These are phyloP conservation scores for Trichoderma parareesei DNA, from an alignment of 495 filamentous ascomycete species.

Conservation along the genomic window DNA sequence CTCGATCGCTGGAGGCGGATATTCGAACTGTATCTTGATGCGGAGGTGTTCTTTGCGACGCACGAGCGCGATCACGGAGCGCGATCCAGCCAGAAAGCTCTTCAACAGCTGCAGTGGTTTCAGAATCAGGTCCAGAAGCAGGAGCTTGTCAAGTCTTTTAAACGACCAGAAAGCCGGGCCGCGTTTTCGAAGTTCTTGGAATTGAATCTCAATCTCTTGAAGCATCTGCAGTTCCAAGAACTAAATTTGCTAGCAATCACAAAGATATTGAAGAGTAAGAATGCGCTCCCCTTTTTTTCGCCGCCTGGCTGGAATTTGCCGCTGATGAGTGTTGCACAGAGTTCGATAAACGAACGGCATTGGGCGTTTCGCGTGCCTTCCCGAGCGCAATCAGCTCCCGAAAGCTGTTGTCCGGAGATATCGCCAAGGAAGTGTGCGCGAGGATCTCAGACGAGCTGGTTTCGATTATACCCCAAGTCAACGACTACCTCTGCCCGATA, in stretches of 20 bases:
- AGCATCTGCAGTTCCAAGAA: slow-evolving; percentile 63
- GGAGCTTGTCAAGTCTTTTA: slow-evolving; percentile 47
- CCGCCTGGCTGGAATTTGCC: slow-evolving; percentile 10
- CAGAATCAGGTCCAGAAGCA: slow-evolving; percentile 45
- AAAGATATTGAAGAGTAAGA: slow-evolving; percentile 72
- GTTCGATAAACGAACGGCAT: slow-evolving; percentile 69
- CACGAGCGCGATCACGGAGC: slow-evolving; percentile 51
- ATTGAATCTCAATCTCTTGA: slow-evolving; percentile 56
- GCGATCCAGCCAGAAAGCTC: slow-evolving; percentile 43
- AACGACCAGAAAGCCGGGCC: slow-evolving; percentile 43
- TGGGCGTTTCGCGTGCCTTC: slow-evolving; percentile 49
- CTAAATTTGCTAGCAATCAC: slow-evolving; percentile 59
- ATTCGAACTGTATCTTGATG: slow-evolving; percentile 62
- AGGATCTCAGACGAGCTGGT: slow-evolving; percentile 57
- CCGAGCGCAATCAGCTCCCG: slow-evolving; percentile 41
- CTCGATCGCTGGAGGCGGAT: slow-evolving; percentile 64
- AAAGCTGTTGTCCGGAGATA: slow-evolving; percentile 42
- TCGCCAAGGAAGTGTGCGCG: slow-evolving; percentile 59
- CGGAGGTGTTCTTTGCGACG: slow-evolving; percentile 65
- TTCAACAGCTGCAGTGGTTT: slow-evolving; percentile 51
- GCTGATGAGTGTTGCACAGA: slow-evolving; percentile 41
- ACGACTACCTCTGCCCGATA: slow-evolving; percentile 68
- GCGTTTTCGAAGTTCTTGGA: slow-evolving; percentile 55
- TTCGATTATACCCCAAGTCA: slow-evolving; percentile 56
- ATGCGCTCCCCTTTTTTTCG: background rate